Evolutionary conservation across 345 rosid genomes (phyloP), one percentile per base, ranked within the genome.

Genomic region (Populus simonii): DNA sequence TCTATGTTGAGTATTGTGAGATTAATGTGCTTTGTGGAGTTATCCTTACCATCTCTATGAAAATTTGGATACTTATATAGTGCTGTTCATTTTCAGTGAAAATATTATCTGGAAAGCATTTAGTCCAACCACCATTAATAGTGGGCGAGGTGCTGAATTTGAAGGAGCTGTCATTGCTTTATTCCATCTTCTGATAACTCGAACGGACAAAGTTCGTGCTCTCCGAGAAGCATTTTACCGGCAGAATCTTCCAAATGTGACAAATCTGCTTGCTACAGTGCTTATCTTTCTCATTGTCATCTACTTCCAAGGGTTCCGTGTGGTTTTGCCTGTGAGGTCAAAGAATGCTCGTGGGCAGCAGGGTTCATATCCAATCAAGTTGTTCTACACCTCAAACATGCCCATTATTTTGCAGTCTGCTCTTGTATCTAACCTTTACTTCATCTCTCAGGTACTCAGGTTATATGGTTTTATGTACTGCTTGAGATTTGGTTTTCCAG

Each of bases 281-380:
- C 85, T 92, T 87, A 83, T 92, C 78, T 92, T 92, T 88, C 79
- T 91, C 35, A 91, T 92, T 76, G 97, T 92, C 53, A 89, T 91
- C 81, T 91, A 92, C 88, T 92, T 92, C 94, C 97, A 92, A 92
- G 97, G 97, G 45, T 92, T 92, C 86, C 95, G 97, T 68, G 97
- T 92, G 68, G 97, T 92, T 39, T 84, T 92, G 71, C 97, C 95
- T 69, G 97, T 92, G 82, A 88, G 97, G 86, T 92, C 97, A 43
- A 92, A 91, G 93, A 92, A 90, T 81, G 97, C 93, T 62, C 95
- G 97, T 80, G 97, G 97, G 29, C 97, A 91, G 79, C 97, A 92
- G 84, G 97, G 97, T 39, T 92, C 97, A 8, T 92, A 91, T 83
- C 97, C 95, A 4, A 92, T 92, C 85, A 92, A 92, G 84, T 81